phyloP scores from a whole-genome alignment of 306 rosid genomes.

The Crataegus laevigata region DNA sequence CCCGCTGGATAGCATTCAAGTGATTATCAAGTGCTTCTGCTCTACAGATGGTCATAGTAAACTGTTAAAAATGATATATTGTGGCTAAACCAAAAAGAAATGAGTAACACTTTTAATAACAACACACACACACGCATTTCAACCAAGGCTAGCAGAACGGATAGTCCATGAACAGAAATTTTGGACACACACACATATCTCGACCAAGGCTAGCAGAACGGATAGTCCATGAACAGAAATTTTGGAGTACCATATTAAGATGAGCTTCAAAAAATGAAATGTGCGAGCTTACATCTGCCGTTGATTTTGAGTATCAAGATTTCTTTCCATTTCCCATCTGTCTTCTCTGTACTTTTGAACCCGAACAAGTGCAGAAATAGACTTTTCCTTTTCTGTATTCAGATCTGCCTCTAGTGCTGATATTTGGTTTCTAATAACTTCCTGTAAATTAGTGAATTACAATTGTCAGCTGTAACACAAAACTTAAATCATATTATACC shows the following conservation, averaged over 20 bases:
- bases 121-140: neutral
- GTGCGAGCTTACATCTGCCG: conserved; percentile 61
- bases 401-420: conserved; percentile 57
- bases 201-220: neutral
- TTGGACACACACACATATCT: neutral
- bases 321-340: conserved; percentile 67
- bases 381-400: conserved; percentile 44
- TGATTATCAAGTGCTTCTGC: conserved; percentile 91
- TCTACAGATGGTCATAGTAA: conserved; percentile 29
- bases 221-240: neutral
- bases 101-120: neutral
- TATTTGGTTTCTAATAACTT: conserved; percentile 61
- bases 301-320: conserved; percentile 71
- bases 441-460: conserved; percentile 38
- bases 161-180: neutral
- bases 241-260: neutral
- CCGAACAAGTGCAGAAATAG: conserved; percentile 40
- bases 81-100: neutral
- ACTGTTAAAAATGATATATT: neutral
- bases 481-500: neutral
- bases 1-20: conserved; percentile 74
- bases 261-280: neutral
- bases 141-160: neutral
- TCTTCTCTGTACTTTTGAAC: conserved; percentile 70
- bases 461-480: neutral